Percentiles rank a stretch among this genome's conserved stretches.
Evolutionary conservation across 768 basidiomycete genomes (phyloP).

Genomic region (Xerocomus brunneocitrinus): DNA sequence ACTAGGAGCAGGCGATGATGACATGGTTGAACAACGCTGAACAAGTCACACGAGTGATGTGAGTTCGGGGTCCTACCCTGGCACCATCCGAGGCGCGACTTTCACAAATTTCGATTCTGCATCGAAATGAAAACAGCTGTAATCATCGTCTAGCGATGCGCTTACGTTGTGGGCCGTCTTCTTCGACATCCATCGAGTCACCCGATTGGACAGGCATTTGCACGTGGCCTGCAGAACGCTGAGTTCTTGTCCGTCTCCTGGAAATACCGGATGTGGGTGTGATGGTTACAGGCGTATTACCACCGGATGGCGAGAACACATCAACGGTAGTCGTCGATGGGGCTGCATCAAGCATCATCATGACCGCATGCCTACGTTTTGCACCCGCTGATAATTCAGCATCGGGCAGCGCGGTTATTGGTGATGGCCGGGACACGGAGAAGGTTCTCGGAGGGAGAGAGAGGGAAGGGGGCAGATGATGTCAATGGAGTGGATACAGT

Average conservation of each 20-base stretch:
- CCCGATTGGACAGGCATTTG: conserved; percentile 37
- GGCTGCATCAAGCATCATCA: conserved; percentile 68
- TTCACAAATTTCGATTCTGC: no score
- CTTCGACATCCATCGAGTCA: conserved; percentile 73
- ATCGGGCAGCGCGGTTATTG: conserved; percentile 31
- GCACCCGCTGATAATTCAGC: conserved; percentile 46
- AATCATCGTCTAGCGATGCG: conserved; percentile 59
- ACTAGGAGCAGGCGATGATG: no score
- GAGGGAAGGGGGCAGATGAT: conserved; percentile 19
- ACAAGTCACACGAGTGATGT: no score
- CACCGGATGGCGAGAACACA: conserved; percentile 36
- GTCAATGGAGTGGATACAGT: conserved; percentile 8
- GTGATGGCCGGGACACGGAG: conserved; percentile 23
- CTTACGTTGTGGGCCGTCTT: conserved; percentile 72
- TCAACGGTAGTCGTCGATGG: conserved; percentile 36
- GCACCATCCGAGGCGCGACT: no score
- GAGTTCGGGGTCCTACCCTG: no score
- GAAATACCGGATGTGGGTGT: conserved; percentile 29
- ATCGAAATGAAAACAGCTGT: no score
- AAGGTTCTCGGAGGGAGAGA: conserved; percentile 27
- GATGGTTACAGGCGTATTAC: conserved; percentile 21
- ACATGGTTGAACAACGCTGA: no score
- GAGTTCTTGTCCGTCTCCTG: conserved; percentile 55
- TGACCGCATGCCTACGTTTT: conserved; percentile 74
- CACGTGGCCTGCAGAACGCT: conserved; percentile 35